Base-by-base conservation (phyloP, 2,329 filamentous ascomycete genomes). In the Fusarium graminum region DNA sequence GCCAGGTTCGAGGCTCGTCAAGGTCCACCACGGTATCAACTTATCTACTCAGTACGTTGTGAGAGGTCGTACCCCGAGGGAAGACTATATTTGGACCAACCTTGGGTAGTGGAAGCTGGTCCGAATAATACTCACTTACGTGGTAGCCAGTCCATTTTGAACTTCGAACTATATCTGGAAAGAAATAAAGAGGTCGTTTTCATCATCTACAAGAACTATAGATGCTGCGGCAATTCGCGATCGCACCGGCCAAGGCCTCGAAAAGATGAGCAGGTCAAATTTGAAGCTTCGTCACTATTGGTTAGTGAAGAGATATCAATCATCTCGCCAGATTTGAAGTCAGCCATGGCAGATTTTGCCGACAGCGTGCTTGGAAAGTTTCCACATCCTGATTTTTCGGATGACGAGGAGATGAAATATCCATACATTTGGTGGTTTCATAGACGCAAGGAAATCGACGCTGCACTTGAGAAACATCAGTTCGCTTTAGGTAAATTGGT, bases 401-500 rank as follows among this genome's bases (percentile, higher is more conserved):
- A 22, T 4, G 17, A 12, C 2, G 25, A 40, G 7, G 36, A 14
- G 6, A 40, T 51, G 26, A 22, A n/a, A 2, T 8, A 41, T 25
- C 47, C 47, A 2, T 51, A 51, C 16, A 40, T 51, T 3, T 51
- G 47, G 47, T 51, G 36, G 36, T 51, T 51, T 13, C 47, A 51
- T 32, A 17, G 47, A 7, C 47, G 47, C 1, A 17, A 41, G 5
- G 14, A 41, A 4, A 41, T 51, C 2, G 13, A 30, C 9, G 17
- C 12, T 4, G 28, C 36, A 9, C 26, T 45, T 19, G n/a, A 16
- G 4, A 16, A 17, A 7, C 7, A 16, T 16, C 7, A 13, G 26
- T 17, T 29, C 12, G 12, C 12, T 3, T 40, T 41, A 6, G 28
- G n/a, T 10, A 12, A 32, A 12, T 14, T 51, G 2, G 14, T 45